Evolutionary conservation across 2,329 filamentous ascomycete species (phyloP).

Genomic region (Fusarium equiseti): DNA sequence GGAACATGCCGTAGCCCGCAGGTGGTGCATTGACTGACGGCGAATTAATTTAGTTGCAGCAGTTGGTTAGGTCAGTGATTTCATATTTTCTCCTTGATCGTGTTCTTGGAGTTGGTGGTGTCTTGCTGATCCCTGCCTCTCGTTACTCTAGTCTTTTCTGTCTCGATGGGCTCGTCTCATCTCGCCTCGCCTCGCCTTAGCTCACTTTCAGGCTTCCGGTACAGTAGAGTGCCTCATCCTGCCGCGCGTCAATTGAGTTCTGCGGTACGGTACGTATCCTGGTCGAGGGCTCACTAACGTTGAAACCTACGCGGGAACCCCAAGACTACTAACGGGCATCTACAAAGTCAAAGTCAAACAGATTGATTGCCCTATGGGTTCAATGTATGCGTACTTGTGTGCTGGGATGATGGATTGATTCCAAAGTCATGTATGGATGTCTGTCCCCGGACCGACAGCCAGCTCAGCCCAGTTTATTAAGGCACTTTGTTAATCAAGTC

Average conservation of each 20-base stretch:
- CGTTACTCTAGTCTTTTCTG: conserved; percentile 3
- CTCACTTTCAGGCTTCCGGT: not conserved
- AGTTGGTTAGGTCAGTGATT: not conserved
- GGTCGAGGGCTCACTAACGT: not conserved
- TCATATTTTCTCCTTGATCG: conserved; percentile 10
- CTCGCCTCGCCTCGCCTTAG: conserved; percentile 20
- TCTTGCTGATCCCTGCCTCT: conserved; percentile 30
- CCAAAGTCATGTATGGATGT: conserved; percentile 3
- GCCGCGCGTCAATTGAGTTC: conserved; percentile 37
- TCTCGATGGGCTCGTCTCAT: conserved; percentile 28
- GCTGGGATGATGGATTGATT: conserved; percentile 5
- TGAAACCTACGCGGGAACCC: not conserved
- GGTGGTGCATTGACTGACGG: not conserved
- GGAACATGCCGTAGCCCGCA: conserved; percentile 20
- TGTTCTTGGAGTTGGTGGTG: conserved; percentile 11
- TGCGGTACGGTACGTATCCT: not conserved
- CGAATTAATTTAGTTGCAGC: not conserved
- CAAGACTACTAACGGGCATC: not conserved
- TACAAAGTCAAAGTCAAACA: not conserved
- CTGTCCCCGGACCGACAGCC: conserved; percentile 6
- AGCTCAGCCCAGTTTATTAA: conserved; percentile 11
- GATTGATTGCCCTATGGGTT: not conserved
- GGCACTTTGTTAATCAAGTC: conserved; percentile 1
- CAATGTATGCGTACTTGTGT: not conserved
- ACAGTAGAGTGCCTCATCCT: conserved; percentile 23